These are phyloP conservation scores for Nyssa sinensis DNA, from an alignment of 148 eudicot genomes.

Conservation along the genomic window DNA sequence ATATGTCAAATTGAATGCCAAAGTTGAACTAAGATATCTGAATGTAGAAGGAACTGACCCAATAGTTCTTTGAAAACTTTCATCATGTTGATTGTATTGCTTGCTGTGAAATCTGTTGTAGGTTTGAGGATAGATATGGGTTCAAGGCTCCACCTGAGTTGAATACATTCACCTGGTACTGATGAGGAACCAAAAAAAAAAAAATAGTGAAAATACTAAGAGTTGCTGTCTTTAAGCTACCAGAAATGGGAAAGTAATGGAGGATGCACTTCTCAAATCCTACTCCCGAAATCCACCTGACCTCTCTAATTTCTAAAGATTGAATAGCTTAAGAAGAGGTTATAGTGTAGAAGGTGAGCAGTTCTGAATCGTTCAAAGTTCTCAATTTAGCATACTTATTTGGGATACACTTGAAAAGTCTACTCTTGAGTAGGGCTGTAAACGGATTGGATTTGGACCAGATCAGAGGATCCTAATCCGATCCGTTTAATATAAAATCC, in stretches of 20 bases:
- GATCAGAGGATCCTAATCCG: too few relatives aligned
- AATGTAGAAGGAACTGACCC: background rate
- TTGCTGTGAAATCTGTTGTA: background rate
- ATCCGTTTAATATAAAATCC: too few relatives aligned
- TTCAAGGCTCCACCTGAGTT: background rate
- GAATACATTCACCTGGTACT: background rate
- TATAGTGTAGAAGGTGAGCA: background rate
- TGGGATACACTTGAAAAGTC: too few relatives aligned
- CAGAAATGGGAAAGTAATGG: background rate
- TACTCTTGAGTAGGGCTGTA: too few relatives aligned
- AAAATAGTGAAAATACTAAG: background rate
- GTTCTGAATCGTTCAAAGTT: background rate
- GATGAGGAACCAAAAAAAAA: background rate
- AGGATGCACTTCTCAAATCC: conserved; percentile 1
- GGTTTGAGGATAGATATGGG: background rate
- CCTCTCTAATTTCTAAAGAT: too few relatives aligned
- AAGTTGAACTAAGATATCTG: background rate
- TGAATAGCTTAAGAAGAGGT: background rate
- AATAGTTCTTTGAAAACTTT: background rate
- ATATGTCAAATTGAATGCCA: background rate
- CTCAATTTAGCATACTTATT: background rate
- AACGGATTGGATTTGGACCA: too few relatives aligned
- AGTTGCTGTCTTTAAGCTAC: background rate
- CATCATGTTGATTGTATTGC: background rate
- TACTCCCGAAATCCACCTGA: background rate